phyloP scores from a whole-genome alignment of 2,329 filamentous ascomycete species.

The Calonectria pauciramosa region DNA sequence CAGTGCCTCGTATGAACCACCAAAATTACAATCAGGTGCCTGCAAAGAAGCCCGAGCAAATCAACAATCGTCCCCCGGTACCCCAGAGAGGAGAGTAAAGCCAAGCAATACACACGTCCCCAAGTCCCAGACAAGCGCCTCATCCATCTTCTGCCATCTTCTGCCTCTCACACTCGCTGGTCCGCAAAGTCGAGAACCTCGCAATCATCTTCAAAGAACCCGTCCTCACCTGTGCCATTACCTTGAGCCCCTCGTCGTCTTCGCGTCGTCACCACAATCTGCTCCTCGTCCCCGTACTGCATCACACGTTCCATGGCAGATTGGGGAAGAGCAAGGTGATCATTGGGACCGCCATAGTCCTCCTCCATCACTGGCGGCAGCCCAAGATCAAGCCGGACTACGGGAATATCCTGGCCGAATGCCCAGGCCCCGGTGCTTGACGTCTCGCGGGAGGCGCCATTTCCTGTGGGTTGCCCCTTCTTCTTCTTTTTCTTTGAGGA shows the following conservation, averaged over 20 bases:
- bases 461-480: constrained; percentile 46
- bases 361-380: constrained; percentile 63
- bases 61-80: constrained; percentile 25
- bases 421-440: constrained; percentile 61
- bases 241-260: constrained; percentile 70
- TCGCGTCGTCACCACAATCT: constrained; percentile 86
- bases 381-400: constrained; percentile 67
- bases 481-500: constrained; percentile 56
- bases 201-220: constrained; percentile 93
- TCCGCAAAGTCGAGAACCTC: constrained; percentile 91
- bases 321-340: constrained; percentile 71
- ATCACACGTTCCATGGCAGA: constrained; percentile 75
- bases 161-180: constrained; percentile 68
- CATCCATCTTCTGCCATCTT: constrained; percentile 13
- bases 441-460: constrained; percentile 29
- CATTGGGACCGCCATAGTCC: constrained; percentile 65
- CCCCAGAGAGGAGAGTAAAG: constrained; percentile 41
- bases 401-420: constrained; percentile 69
- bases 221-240: constrained; percentile 72
- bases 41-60: constrained; percentile 31
- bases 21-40: constrained; percentile 29
- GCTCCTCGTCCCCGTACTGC: constrained; percentile 75
- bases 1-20: constrained; percentile 26
- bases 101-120: constrained; percentile 28
- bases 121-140: constrained; percentile 27